Conservation (phyloP, 805 yeast genomes). For the Candida gorgasii region DNA sequence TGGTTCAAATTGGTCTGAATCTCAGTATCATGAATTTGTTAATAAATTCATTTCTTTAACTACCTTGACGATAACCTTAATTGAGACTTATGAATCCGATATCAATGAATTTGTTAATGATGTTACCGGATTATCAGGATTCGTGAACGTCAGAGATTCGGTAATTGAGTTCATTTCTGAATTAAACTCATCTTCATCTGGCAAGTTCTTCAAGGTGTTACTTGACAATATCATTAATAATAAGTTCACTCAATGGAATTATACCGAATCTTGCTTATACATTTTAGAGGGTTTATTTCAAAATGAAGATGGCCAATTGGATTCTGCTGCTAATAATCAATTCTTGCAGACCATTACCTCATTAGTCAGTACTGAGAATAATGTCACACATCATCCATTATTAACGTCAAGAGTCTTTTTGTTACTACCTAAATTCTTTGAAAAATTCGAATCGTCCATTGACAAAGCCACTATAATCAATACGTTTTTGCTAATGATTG, state of each 20-base stretch:
- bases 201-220: conserved; percentile 18
- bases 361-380: not conserved
- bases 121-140: conserved; percentile 67
- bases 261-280: conserved; percentile 43
- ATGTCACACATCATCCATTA: conserved; percentile 23
- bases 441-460: conserved; percentile 45
- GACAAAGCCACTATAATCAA: conserved; percentile 29
- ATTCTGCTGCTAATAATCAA: conserved; percentile 17
- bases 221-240: not conserved
- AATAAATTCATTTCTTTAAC: conserved; percentile 26
- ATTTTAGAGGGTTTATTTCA: conserved; percentile 43
- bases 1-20: conserved; percentile 19
- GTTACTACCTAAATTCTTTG: conserved; percentile 56
- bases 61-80: conserved; percentile 41
- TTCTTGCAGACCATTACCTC: not conserved
- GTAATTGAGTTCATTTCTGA: conserved; percentile 57
- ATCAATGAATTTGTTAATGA: conserved; percentile 70
- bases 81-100: conserved; percentile 56
- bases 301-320: conserved; percentile 35
- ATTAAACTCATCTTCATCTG: conserved; percentile 43
- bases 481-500: conserved; percentile 28
- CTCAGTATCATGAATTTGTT: conserved; percentile 19
- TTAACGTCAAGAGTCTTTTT: conserved; percentile 52
- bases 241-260: conserved; percentile 22
- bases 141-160: conserved; percentile 57